phyloP scores from a whole-genome alignment of 2,329 filamentous ascomycete species.

The Ophiostoma australiae region DNA sequence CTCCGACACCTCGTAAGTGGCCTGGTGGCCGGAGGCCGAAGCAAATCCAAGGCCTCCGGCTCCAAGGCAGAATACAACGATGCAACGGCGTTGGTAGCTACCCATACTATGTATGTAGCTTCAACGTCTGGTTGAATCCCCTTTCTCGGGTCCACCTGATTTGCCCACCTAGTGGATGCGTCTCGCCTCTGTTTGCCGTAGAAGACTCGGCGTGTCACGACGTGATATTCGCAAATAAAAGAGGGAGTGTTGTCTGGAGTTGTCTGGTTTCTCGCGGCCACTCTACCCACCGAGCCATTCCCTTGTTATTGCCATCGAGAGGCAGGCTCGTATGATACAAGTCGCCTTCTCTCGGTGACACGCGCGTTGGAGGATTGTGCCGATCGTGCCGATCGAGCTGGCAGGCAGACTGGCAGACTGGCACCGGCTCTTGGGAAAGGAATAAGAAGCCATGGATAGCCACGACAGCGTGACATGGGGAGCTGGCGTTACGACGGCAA shows the following conservation, averaged over 20 bases:
- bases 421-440: too few relatives aligned
- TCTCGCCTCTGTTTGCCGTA: neutral
- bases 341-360: neutral
- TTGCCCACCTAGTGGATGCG: slow-evolving; percentile 1
- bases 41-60: neutral
- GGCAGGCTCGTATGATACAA: neutral
- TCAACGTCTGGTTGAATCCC: neutral
- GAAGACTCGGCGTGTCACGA: neutral
- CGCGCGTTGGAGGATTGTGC: neutral
- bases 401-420: too few relatives aligned
- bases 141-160: slow-evolving; percentile 1
- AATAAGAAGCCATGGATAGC: neutral
- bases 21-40: neutral
- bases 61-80: neutral
- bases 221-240: neutral
- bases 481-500: neutral
- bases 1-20: neutral
- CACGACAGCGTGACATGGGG: neutral
- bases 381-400: neutral
- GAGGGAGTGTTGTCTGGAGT: neutral
- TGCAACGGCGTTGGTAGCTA: neutral
- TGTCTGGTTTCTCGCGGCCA: neutral
- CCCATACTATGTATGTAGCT: neutral
- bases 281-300: neutral
- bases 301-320: neutral